Evolutionary conservation across 2,329 filamentous ascomycete genomes (phyloP), one percentile per base, ranked within the genome.

Genomic region (Aspergillus sp.): DNA sequence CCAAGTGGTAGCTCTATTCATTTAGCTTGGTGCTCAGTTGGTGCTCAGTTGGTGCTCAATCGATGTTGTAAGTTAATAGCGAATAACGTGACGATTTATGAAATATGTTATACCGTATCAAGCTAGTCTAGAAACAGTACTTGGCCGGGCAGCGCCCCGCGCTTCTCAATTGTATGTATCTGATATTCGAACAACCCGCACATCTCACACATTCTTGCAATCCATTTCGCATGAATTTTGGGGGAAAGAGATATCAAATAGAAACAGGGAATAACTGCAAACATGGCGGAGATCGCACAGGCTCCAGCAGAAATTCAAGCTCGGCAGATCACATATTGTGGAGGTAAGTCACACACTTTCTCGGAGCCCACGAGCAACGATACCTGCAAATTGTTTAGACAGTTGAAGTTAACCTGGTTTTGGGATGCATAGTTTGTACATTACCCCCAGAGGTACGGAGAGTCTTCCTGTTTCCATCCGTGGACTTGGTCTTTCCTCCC

Each of bases 371-470:
- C 15, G 44, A 21, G 8, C 35, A n/a, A 37, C 15, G 6, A 37
- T 35, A 33, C 31, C 21, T 19, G 21, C 24, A 19, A 21, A 45
- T 43, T 52, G 21, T 41, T 17, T 21, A 19, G 24, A 31, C 50
- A 35, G 46, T 27, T 11, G 15, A 43, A 24, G 27, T 19, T 54
- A 44, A 54, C 41, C 6, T 24, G 15, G 14, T 49, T 23, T 23
- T 14, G 40, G 12, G 33, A 45, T 50, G 21, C 24, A 46, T 52
- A 86, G 85, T 88, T 61, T 89, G 86, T 78, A 82, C 80, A 63
- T 75, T 89, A 63, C 86, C 86, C 60, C 85, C 86, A 67, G 86
- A 89, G 84, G 85, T 87, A 86, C 74, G 80, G 52, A 8, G 40
- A 21, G 70, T 64, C 52, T 67, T 59, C 59, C 55, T 60, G 60